A percentile compares a stretch with the other conserved stretches of the same genome.
Evolutionary conservation across 1,284 basidiomycete genomes (phyloP).

Genomic region (Sporisorium reilianum): DNA sequence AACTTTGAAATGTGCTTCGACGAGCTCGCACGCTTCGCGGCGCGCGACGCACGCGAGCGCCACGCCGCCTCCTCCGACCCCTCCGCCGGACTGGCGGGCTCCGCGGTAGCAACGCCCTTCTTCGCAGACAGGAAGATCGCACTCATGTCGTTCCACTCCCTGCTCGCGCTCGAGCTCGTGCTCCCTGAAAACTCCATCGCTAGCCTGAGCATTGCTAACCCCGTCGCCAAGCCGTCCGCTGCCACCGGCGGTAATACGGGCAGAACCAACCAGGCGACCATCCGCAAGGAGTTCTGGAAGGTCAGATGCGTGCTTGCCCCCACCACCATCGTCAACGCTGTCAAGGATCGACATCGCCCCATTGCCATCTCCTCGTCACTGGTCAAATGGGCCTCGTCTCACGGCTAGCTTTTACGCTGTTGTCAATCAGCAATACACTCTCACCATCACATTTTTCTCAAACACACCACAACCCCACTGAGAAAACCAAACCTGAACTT

Average conservation of each 20-base stretch:
- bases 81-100: not conserved
- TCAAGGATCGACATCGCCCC: slow-evolving; percentile 30
- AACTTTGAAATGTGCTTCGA: slow-evolving; percentile 67
- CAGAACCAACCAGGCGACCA: slow-evolving; percentile 35
- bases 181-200: slow-evolving; percentile 29
- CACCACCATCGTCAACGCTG: slow-evolving; percentile 13
- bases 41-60: slow-evolving; percentile 27
- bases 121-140: slow-evolving; percentile 44
- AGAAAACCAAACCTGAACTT: too few species aligned
- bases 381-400: slow-evolving; percentile 45
- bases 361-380: slow-evolving; percentile 26
- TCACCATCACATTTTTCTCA: not conserved
- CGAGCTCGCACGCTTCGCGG: slow-evolving; percentile 56
- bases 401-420: slow-evolving; percentile 24
- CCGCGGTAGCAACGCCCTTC: slow-evolving; percentile 23
- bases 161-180: slow-evolving; percentile 38
- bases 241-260: slow-evolving; percentile 7
- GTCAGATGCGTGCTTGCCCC: slow-evolving; percentile 33
- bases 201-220: slow-evolving; percentile 33
- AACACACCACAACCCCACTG: not conserved
- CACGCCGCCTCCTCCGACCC: slow-evolving; percentile 14
- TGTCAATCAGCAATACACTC: too few species aligned
- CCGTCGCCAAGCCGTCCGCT: slow-evolving; percentile 22
- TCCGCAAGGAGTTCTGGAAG: slow-evolving; percentile 47
- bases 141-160: slow-evolving; percentile 36